Conservation (phyloP, 2,329 filamentous ascomycete genomes). For the Fusarium penzigii region DNA sequence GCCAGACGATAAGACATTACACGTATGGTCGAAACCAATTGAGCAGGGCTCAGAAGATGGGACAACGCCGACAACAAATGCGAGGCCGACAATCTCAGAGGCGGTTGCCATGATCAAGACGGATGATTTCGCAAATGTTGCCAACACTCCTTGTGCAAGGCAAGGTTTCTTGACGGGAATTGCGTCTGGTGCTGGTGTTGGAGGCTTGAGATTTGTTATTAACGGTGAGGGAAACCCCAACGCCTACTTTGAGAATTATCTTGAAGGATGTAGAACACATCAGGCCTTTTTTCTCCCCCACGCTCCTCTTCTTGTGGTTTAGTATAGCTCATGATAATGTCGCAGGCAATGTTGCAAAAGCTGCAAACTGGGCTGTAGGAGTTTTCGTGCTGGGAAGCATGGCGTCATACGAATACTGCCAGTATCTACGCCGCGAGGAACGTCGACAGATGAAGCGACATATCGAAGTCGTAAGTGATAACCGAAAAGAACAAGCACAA, state of each 20-base stretch:
- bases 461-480: constrained; percentile 64
- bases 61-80: constrained; percentile 21
- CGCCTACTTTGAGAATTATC: neutral
- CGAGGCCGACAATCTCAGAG: constrained; percentile 50
- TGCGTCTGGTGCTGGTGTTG: constrained; percentile 72
- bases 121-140: constrained; percentile 70
- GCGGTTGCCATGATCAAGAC: constrained; percentile 67
- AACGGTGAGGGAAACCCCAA: constrained; percentile 60
- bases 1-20: constrained; percentile 34
- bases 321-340: constrained; percentile 9
- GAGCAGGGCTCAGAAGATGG: constrained; percentile 25
- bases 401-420: constrained; percentile 81
- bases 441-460: constrained; percentile 81
- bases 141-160: constrained; percentile 80
- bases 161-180: constrained; percentile 85
- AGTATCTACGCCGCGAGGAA: constrained; percentile 72
- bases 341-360: constrained; percentile 42
- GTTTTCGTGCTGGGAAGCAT: constrained; percentile 71
- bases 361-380: constrained; percentile 84
- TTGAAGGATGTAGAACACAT: no score
- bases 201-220: constrained; percentile 71
- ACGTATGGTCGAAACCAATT: constrained; percentile 40
- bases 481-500: constrained; percentile 49
- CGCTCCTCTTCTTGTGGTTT: no score
- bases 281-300: no score